Base-by-base conservation (phyloP, 176 grass and related monocot species). In the Thalia dealbata region DNA sequence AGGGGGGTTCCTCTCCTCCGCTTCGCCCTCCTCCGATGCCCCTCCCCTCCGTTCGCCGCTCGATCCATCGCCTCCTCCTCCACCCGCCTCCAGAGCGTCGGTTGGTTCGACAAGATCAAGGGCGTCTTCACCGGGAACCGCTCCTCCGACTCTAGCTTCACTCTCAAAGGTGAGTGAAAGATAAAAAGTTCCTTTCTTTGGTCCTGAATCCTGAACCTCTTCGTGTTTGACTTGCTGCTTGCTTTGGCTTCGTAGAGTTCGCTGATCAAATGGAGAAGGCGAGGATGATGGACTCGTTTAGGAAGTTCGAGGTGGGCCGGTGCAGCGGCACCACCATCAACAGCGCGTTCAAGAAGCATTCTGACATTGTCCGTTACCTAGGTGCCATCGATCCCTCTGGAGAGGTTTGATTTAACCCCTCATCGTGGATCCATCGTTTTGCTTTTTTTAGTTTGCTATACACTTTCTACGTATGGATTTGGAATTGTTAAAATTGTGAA, bases 91-190 rank as follows among this genome's bases (percentile, higher is more conserved):
- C 80, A 84, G 30, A 89, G 89, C 76, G 19, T 84, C 52, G 93
- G 89, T 55, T 96, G 87, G 93, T 82, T 96, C 61, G 87, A 90
- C 81, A 96, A 96, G 87, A 88, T 96, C 60, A 96, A 96, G 82
- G 70, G 75, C 80, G 88, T 84, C 73, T 74, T 97, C 78, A 97
- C 93, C 66, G 89, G 89, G 75, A 87, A 79, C 81, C 45, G 81
- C 41, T 71, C 52, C 25, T 15, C 73, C 46, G 69, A 69, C 54
- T 14, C 50, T 24, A 82, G 78, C 64, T 92, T 96, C 76, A 86
- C 89, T 21, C 93, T 96, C 52, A 67, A 76, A 58, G 70, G 89
- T 92, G 73, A 85, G 84, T 22, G 28, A 10, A 21, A 10, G 16
- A 0, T 21, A 13, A 11, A 15, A 71, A 38, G 32, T 38, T 38